These are phyloP conservation scores for Thymus mandschuricus DNA, from an alignment of 257 asterid genomes.

Conservation along the genomic window DNA sequence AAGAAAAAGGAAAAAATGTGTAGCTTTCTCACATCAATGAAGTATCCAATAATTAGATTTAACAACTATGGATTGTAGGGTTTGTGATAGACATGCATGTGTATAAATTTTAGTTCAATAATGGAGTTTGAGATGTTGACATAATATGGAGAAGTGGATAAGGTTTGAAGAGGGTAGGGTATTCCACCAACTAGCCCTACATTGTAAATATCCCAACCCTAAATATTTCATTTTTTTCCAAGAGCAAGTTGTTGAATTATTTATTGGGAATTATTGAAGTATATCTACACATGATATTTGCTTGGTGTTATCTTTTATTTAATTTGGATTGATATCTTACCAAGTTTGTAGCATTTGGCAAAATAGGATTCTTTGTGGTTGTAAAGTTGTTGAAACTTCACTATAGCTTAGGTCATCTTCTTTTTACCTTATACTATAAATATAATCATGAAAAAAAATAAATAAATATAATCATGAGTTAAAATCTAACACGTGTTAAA, in stretches of 20 bases:
- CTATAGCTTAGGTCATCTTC: not conserved
- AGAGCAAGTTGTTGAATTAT: conserved; percentile 5
- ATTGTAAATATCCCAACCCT: not conserved
- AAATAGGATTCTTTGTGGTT: not conserved
- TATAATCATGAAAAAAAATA: too few relatives aligned
- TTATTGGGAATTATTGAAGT: not conserved
- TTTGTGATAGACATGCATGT: not conserved
- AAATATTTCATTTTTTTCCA: not conserved
- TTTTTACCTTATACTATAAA: too few relatives aligned
- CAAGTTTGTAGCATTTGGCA: not conserved
- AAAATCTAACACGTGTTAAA: too few relatives aligned
- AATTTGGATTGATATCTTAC: not conserved
- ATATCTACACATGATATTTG: not conserved
- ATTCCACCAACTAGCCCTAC: conserved; percentile 10
- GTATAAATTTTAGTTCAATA: not conserved
- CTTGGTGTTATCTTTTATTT: not conserved
- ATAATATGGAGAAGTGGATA: conserved; percentile 26
- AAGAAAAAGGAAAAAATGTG: not conserved
- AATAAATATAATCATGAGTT: too few relatives aligned
- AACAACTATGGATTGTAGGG: conserved; percentile 1
- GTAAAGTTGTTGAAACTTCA: not conserved
- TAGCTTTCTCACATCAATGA: conserved; percentile 13
- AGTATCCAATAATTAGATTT: conserved; percentile 7
- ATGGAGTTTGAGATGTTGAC: conserved; percentile 30
- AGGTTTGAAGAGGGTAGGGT: conserved; percentile 16